Base-by-base conservation (phyloP, 2,329 filamentous ascomycete species). In the Pseudocercospora cruenta region DNA sequence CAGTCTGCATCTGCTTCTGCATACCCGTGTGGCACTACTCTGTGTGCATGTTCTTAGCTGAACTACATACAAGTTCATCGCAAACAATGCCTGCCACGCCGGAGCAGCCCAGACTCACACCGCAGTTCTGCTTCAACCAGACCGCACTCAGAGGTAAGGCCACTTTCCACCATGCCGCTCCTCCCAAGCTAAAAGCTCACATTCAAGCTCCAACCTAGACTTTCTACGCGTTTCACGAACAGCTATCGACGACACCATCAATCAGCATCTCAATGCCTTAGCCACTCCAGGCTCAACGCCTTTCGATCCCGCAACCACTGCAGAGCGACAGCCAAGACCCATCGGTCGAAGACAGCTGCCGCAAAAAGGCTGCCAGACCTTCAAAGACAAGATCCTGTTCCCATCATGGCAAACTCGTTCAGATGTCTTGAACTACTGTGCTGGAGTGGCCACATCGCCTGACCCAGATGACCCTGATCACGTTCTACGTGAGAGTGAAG, bases 181-280 rank as follows among this genome's bases (percentile, higher is more conserved):
- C 66, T 62, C 5, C 39, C 59, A 49, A 66, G 68, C 73, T 74
- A 70, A 75, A 43, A 70, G 72, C 74, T 77, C 71, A 76, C 74
- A 71, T 71, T 43, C 64, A 73, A 70, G 68, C 66, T 58, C 53
- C 63, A n/a, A 58, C 55, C 3, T 75, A 97, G 95, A 97, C 78
- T 99, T 99, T 78, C 86, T 99, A 22, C 91, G 93, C 45, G 80
- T 95, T 70, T 97, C 94, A 9, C 89, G 95, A 69, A 85, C 88
- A 60, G 88, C 91, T 57, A 90, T 97, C 75, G 95, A 99, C 80
- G 95, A 99, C 80, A 93, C 91, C 53, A 98, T 99, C 75, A 88
- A 89, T 0, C 94, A 97, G 76, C 94, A 96, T 74, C 87, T 99
- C 67, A 98, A 98, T 82, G 92, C 93, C 1, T 86, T 98, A 43